Evolutionary conservation across 371 early-diverging fungal species (phyloP), one percentile per base, ranked within the genome.

Genomic region (Lichtheimia ornata): DNA sequence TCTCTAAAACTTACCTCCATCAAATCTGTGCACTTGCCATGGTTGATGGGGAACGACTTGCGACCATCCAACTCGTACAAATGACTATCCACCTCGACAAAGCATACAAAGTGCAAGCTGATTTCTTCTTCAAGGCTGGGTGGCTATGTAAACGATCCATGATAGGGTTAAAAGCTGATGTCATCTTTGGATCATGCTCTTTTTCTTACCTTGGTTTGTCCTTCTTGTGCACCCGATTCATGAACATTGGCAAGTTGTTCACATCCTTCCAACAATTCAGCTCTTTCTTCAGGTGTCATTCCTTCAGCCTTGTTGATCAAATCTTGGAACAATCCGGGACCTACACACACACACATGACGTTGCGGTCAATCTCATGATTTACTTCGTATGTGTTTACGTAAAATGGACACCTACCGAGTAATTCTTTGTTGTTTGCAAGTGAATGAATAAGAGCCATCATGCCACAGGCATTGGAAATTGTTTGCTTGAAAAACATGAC

Each of bases 401-500:
- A 28, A 35, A 6, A 30, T n/a, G 22, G 11, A 17, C 25, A 67
- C 53, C 60, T 65, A 58, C 82, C 69, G 5, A 64, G 51, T n/a
- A 84, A 45, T 7, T 43, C 54, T 25, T 72, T 54, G 63, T 79
- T 85, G 64, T 87, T 91, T 50, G 80, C 82, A 25, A 91, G 61
- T 1, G 89, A 74, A 60, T 89, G 92, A 18, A 91, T 63, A 3
- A 91, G 74, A 1, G 86, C 91, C 77, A 91, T 89, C 17, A 90
- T 88, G 15, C 92, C 92, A 61, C 96, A 96, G 4, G 96, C 96
- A 64, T 96, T 96, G 49, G 82, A 67, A 53, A 95, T 95, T 11
- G 94, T 94, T 72, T 96, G 95, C 17, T 79, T 82, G 58, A 87
- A 84, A 63, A 90, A 95, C 61, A 86, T 84, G 15, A 91, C 63